Base-by-base conservation (phyloP, 352 stramenopile species). In the Blastocystis sp. region DNA sequence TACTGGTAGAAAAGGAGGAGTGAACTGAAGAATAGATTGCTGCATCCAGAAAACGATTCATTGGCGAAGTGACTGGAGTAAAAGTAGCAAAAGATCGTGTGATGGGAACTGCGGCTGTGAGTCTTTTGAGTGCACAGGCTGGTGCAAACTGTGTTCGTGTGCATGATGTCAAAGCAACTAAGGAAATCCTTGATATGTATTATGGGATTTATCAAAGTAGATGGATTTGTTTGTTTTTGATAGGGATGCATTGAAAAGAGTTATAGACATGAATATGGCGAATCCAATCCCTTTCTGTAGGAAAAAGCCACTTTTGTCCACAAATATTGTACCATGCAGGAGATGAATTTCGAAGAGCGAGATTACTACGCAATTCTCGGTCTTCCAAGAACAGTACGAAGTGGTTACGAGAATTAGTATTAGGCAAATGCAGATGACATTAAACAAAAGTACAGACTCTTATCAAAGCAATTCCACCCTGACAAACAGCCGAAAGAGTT, bases 21-120 rank as follows among this genome's bases (percentile, higher is more conserved):
- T n/a, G 5, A 19, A 0, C 3, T 80, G 39, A 80, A n/a, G 21
- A 32, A 4, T 35, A 80, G 88, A 90, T 98, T 71, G 96, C 96
- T 9, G 92, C 94, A 6, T 98, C 94, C 56, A 91, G 96, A 32
- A 99, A 99, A 90, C 92, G 95, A n/a, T 99, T 99, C 88, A 94
- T 99, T 67, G 94, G 95, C 32, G 92, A 95, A 86, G 93, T 98
- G 58, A 95, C 93, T 63, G 92, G 90, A 0, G 92, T 94, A 67
- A 88, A 89, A 29, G 88, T 94, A 58, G 91, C 95, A 16, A 91
- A 92, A 61, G 92, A 97, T 56, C 91, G 96, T 42, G 94, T 95
- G 78, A 96, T 92, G 91, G 94, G 93, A 7, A 97, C 95, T 0
- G 91, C 95, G 24, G 95, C 39, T 11, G 46, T 86, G 5, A 86